Conservation (phyloP, 805 yeast genomes). For the Lipomyces yamadae region DNA sequence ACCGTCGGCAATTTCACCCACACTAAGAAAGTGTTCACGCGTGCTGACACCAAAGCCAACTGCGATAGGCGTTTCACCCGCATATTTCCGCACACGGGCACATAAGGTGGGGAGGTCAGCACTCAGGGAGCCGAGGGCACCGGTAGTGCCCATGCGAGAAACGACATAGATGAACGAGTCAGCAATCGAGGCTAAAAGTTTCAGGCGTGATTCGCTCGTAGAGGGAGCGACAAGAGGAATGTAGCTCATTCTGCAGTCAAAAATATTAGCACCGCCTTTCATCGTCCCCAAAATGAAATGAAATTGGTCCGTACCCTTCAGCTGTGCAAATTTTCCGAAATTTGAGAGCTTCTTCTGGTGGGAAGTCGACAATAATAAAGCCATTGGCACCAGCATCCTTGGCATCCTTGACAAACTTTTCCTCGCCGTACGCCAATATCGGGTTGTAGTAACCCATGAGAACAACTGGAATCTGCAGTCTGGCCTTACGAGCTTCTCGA, state of each 20-base stretch:
- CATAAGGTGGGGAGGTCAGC: constrained; percentile 69
- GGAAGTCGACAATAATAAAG: constrained; percentile 90
- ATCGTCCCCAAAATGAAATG: not conserved
- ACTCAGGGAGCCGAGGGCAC: constrained; percentile 73
- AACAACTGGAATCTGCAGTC: constrained; percentile 86
- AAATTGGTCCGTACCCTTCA: constrained; percentile 47
- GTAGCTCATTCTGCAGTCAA: constrained; percentile 62
- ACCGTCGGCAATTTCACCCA: constrained; percentile 86
- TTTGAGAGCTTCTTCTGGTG: constrained; percentile 95
- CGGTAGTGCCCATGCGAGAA: constrained; percentile 97
- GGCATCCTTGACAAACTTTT: constrained; percentile 75
- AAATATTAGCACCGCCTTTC: constrained; percentile 2
- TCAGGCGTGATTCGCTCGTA: constrained; percentile 87
- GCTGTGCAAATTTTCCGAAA: constrained; percentile 74
- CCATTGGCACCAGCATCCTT: constrained; percentile 92
- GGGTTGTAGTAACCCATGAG: constrained; percentile 99
- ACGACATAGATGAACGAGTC: constrained; percentile 97
- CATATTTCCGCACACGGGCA: constrained; percentile 70
- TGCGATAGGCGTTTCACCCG: constrained; percentile 83
- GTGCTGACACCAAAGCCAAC: constrained; percentile 98
- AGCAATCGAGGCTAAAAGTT: constrained; percentile 78
- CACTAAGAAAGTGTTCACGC: constrained; percentile 82
- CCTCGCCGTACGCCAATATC: constrained; percentile 85
- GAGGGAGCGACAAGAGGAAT: constrained; percentile 97
- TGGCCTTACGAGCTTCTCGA: constrained; percentile 72